Percentiles rank a stretch among this genome's conserved stretches.
phyloP scores from a whole-genome alignment of 2,329 filamentous ascomycete genomes.

The Xylariaceae sp. region DNA sequence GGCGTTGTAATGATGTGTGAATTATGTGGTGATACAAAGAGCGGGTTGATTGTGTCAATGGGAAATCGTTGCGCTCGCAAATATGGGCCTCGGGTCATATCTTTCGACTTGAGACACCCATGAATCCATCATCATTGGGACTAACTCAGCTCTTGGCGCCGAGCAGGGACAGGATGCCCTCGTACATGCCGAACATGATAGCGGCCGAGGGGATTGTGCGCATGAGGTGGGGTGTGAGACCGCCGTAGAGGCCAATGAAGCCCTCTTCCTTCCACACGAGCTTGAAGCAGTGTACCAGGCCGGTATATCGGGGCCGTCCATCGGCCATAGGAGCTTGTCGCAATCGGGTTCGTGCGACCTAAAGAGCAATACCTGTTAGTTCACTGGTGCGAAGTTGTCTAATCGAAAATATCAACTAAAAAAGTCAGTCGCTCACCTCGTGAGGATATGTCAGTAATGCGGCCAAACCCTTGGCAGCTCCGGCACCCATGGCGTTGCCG shows the following conservation, averaged over 20 bases:
- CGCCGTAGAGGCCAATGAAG: slow-evolving; percentile 79
- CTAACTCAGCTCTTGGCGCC: slow-evolving; percentile 29
- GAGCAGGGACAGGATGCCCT: slow-evolving; percentile 45
- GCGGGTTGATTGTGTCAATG: neutral
- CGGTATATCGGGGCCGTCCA: slow-evolving; percentile 77
- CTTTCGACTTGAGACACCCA: neutral
- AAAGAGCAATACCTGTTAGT: slow-evolving; percentile 2
- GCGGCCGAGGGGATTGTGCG: slow-evolving; percentile 86
- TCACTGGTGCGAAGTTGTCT: neutral
- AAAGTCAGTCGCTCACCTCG: slow-evolving; percentile 52
- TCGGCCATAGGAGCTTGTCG: slow-evolving; percentile 73
- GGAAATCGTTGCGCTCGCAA: neutral
- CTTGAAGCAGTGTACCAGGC: slow-evolving; percentile 81
- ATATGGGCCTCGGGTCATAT: neutral
- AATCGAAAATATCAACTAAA: neutral
- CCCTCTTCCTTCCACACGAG: slow-evolving; percentile 86
- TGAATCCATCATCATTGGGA: neutral
- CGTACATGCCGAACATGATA: slow-evolving; percentile 93
- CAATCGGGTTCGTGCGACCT: slow-evolving; percentile 77
- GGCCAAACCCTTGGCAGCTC: slow-evolving; percentile 79
- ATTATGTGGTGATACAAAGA: slow-evolving; percentile 5
- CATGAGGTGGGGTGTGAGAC: slow-evolving; percentile 85
- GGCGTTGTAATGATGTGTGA: neutral
- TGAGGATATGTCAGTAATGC: slow-evolving; percentile 86
- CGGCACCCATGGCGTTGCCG: slow-evolving; percentile 73